Evolutionary conservation across 2,329 filamentous ascomycete genomes (phyloP).

Genomic region (Xylariaceae sp.): DNA sequence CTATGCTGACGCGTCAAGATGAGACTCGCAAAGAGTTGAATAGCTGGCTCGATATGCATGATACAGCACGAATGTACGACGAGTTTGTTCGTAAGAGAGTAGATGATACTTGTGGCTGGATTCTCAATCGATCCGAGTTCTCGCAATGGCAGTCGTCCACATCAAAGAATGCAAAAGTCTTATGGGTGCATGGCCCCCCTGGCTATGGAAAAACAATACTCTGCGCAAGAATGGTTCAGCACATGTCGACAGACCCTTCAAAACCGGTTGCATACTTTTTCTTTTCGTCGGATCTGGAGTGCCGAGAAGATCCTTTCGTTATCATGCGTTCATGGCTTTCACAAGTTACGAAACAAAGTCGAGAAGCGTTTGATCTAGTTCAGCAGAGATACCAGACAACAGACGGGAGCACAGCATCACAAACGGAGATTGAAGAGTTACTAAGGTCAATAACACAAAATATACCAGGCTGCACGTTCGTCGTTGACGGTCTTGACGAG

Average conservation of each 20-base stretch:
- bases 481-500: conserved; percentile 36
- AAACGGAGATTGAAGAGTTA: conserved; percentile 16
- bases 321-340: conserved; percentile 32
- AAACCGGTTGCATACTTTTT: conserved; percentile 30
- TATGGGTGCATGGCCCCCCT: conserved; percentile 33
- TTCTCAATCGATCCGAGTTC: conserved; percentile 18
- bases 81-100: conserved; percentile 21
- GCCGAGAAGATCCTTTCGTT: conserved; percentile 24
- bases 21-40: not conserved
- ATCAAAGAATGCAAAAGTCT: conserved; percentile 10
- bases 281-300: conserved; percentile 29
- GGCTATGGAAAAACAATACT: conserved; percentile 35
- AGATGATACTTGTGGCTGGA: conserved; percentile 28
- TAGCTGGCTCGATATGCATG: conserved; percentile 1
- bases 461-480: conserved; percentile 22
- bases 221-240: conserved; percentile 28
- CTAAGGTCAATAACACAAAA: conserved; percentile 13
- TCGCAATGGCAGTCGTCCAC: conserved; percentile 19
- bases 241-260: conserved; percentile 5
- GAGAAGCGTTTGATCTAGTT: conserved; percentile 16
- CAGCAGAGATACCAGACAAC: not conserved
- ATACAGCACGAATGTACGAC: conserved; percentile 14
- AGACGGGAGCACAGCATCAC: conserved; percentile 14
- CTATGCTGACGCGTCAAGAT: not conserved
- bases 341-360: conserved; percentile 17